A percentile compares a stretch with the other conserved stretches of the same genome.
Conservation (phyloP, 2,329 filamentous ascomycete species). For the Fusarium bulbicola region DNA sequence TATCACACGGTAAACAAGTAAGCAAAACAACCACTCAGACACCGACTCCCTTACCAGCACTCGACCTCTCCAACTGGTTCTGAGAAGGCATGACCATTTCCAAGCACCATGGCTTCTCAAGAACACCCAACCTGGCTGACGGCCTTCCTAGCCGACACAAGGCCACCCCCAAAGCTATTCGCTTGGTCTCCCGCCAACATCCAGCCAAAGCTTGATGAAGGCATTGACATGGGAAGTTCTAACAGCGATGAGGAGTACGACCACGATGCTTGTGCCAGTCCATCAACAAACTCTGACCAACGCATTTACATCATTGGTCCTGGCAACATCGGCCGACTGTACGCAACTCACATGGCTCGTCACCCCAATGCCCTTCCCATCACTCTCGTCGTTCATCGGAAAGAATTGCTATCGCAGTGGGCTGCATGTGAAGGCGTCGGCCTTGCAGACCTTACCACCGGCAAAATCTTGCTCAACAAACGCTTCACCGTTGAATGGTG, state of each 20-base stretch:
- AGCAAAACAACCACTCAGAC: background rate
- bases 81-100: rapidly evolving
- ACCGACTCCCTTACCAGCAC: rapidly evolving
- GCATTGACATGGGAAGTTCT: background rate
- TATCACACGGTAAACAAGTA: too few species aligned
- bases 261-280: rapidly evolving
- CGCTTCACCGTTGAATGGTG: slow-evolving; percentile 8
- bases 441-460: background rate
- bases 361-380: background rate
- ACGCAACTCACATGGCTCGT: slow-evolving; percentile 5
- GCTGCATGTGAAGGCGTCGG: background rate
- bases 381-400: background rate
- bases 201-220: background rate
- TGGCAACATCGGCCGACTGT: slow-evolving; percentile 1
- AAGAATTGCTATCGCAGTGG: slow-evolving; percentile 3
- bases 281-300: background rate
- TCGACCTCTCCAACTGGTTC: too few species aligned
- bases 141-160: background rate
- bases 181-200: slow-evolving; percentile 7
- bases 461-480: background rate
- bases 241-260: background rate
- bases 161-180: background rate
- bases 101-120: background rate
- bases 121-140: background rate
- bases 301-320: slow-evolving; percentile 5